phyloP scores from a whole-genome alignment of 2,329 filamentous ascomycete genomes.

The Decorospora gaudefroyi region DNA sequence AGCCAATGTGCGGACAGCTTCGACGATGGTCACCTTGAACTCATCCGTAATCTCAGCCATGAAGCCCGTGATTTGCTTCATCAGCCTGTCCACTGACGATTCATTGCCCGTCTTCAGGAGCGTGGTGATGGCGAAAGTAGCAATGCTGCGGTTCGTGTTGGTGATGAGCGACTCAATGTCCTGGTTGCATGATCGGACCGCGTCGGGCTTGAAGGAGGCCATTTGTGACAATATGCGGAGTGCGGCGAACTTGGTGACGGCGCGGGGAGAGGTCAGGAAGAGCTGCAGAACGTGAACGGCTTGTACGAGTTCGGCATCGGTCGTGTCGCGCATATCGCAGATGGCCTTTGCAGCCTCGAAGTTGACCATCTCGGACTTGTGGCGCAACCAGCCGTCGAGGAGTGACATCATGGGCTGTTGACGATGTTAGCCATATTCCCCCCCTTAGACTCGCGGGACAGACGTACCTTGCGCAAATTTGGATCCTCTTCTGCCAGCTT shows the following conservation, averaged over 20 bases:
- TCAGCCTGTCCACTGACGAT: conserved; percentile 91
- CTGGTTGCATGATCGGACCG: conserved; percentile 91
- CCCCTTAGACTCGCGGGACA: too few species aligned
- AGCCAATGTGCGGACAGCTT: conserved; percentile 94
- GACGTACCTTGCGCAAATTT: conserved; percentile 68
- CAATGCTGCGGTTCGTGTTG: conserved; percentile 95
- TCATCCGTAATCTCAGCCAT: conserved; percentile 99
- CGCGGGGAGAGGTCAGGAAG: conserved; percentile 92
- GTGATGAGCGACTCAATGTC: conserved; percentile 97
- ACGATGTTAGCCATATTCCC: conserved; percentile 15
- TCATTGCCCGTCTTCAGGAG: conserved; percentile 98
- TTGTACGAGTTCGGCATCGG: conserved; percentile 86
- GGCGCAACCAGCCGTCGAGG: conserved; percentile 92
- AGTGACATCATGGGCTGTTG: conserved; percentile 86
- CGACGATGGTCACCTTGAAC: conserved; percentile 99
- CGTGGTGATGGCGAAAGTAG: conserved; percentile 97
- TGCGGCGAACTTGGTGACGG: conserved; percentile 96
- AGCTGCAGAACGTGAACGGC: conserved; percentile 94
- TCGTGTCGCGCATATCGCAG: conserved; percentile 90
- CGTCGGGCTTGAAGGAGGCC: conserved; percentile 92
- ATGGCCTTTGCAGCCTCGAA: conserved; percentile 99
- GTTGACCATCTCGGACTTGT: conserved; percentile 93
- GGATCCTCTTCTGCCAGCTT: conserved; percentile 93
- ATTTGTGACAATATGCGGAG: conserved; percentile 96
- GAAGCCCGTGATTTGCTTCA: conserved; percentile 98